phyloP scores from a whole-genome alignment of 2,329 filamentous ascomycete genomes.

The Fusarium sp. region DNA sequence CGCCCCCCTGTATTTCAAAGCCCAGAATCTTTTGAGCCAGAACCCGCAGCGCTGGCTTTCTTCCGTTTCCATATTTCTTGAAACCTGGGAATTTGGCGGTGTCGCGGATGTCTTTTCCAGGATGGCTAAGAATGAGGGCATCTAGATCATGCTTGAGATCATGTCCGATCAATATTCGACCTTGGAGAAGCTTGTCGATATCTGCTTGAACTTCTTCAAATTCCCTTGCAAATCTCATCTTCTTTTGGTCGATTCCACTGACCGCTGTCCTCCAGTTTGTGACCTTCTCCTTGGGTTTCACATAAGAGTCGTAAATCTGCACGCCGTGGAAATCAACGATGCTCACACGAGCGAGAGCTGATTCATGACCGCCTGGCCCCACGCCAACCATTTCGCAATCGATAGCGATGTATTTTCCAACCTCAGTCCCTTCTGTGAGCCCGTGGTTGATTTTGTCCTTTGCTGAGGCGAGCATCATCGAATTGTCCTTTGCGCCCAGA shows the following conservation, averaged over 20 bases:
- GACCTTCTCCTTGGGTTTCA: slow-evolving; percentile 78
- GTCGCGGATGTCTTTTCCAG: slow-evolving; percentile 81
- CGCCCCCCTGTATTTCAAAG: slow-evolving; percentile 70
- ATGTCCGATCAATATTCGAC: slow-evolving; percentile 82
- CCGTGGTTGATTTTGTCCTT: slow-evolving; percentile 71
- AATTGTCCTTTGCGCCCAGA: slow-evolving; percentile 59
- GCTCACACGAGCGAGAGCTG: slow-evolving; percentile 85
- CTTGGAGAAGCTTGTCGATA: slow-evolving; percentile 74
- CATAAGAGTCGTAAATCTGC: slow-evolving; percentile 94
- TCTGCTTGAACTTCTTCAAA: slow-evolving; percentile 82
- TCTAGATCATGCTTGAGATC: slow-evolving; percentile 82
- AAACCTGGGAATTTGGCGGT: slow-evolving; percentile 83
- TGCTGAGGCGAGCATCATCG: slow-evolving; percentile 56
- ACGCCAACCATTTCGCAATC: slow-evolving; percentile 99
- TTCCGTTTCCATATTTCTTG: slow-evolving; percentile 72
- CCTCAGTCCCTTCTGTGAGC: slow-evolving; percentile 66
- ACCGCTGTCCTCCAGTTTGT: slow-evolving; percentile 91
- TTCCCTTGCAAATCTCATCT: slow-evolving; percentile 73
- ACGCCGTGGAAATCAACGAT: slow-evolving; percentile 93
- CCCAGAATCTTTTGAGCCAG: slow-evolving; percentile 66
- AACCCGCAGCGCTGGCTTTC: slow-evolving; percentile 72
- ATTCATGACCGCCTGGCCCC: slow-evolving; percentile 73
- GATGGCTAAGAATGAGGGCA: slow-evolving; percentile 81
- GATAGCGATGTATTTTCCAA: slow-evolving; percentile 90
- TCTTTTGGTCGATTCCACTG: slow-evolving; percentile 79